Evolutionary conservation across 352 stramenopile genomes (phyloP), one percentile per base, ranked within the genome.

Genomic region (Pilasporangium apinafurcum): DNA sequence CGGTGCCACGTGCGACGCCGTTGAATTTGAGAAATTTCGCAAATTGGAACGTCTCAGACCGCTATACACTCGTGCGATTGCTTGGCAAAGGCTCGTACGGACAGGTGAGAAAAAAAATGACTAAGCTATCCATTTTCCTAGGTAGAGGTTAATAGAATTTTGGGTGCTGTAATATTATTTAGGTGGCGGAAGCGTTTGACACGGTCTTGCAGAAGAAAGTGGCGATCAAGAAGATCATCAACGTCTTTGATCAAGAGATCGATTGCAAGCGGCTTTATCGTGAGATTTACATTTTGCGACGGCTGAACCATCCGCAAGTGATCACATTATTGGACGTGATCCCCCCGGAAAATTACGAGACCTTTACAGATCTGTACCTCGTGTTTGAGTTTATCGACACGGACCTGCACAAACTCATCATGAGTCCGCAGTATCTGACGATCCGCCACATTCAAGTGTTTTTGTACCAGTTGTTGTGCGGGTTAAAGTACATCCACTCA

Each of bases 391-490:
- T 95, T 16, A 78, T 97, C 40, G 90, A 97, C 59, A 97, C 88
- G 21, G 92, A 98, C 51, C 59, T 98, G 52, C 84, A 96, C 60
- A 95, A 93, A 32, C 80, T 98, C 42, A 97, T 98, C 48, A 96
- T 96, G 66, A 93, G 73, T 24, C 85, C 83, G 18, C 80, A 92
- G 54, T 96, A 95, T 59, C 63, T 98, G 39, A 96, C 84, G 0
- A 95, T 97, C 43, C 88, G 95, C 48, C 95, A 98, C 59, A 95
- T 97, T 24, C 90, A 98, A 68, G 96, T 98, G n/a, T 98, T 98
- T 63, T 60, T 97, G 45, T 98, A 98, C 60, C 92, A 98, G 56
- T 60, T 98, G 30, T 61, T 98, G 9, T 91, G 92, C 17, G 92
- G 89, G 3, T 59, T 98, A 30, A 98, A 98, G 69, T 98, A 98